Base-by-base conservation (phyloP, 139 green algal species). In the Chlorella ohadii region DNA sequence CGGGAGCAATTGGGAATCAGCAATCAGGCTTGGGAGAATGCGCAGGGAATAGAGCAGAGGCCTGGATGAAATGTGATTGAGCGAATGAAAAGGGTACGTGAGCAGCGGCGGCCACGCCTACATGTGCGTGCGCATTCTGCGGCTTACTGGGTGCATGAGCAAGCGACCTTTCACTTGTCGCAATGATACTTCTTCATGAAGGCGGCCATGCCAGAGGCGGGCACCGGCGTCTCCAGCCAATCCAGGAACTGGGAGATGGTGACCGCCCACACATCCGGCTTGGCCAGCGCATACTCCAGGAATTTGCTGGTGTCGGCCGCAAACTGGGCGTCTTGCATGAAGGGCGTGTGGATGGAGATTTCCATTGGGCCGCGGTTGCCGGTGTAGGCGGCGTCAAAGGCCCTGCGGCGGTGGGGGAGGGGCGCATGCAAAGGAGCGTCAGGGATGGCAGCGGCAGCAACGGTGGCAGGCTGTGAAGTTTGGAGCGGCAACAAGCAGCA, bases 271-370 rank as follows among this genome's bases (percentile, higher is more conserved):
- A 82, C 71, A 57, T 71, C 79, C 44, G 38, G 33, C 34, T 82
- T 82, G 20, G 41, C 72, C 44, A 83, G 68, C 38, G 82, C 82
- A 31, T 86, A 86, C 27, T 39, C n/a, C 39, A 86, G 44, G 3
- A 86, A 86, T 27, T 47, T 38, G 56, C 16, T 31, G 41, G 81
- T 85, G 9, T 81, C 41, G 33, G 22, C 25, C 19, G 33, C 25
- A 59, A 71, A 59, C n/a, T 81, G 55, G 23, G 15, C 47, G 28
- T 85, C 81, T 33, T 79, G 75, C 25, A 85, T 25, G 38, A 67
- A 85, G 25, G 81, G 76, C 11, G 81, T 85, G 63, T 85, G 81
- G 34, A 71, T 85, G 71, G 56, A 81, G 66, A 85, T 85, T 31
- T 44, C 68, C 23, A 85, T n/a, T 33, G 81, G 81, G 23, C 64